phyloP scores from a whole-genome alignment of 2,329 filamentous ascomycete genomes.

The Colletotrichum lini region DNA sequence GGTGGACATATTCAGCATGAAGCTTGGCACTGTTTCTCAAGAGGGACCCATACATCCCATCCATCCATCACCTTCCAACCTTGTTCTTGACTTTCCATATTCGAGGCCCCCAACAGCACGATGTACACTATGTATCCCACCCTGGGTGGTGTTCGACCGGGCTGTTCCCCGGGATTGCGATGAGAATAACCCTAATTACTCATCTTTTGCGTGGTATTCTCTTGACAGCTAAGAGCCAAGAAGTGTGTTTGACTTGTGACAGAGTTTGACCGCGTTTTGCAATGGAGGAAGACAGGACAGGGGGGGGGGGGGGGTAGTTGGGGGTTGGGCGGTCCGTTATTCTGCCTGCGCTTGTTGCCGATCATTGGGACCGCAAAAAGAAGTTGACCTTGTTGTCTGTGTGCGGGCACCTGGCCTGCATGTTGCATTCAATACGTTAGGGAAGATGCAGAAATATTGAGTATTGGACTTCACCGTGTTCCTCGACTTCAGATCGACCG shows the following conservation, averaged over 20 bases:
- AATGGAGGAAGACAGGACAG: neutral
- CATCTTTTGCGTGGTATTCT: no score
- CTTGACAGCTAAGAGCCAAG: no score
- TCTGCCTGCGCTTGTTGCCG: neutral
- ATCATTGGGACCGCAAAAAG: conserved; percentile 5
- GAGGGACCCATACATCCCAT: neutral
- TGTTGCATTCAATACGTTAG: no score
- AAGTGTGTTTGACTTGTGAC: neutral
- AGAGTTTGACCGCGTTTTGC: conserved; percentile 30
- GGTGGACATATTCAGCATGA: no score
- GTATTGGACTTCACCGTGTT: no score
- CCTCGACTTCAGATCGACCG: no score
- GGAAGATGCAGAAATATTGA: no score
- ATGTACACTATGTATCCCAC: no score
- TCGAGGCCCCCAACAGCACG: neutral
- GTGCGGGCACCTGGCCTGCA: no score
- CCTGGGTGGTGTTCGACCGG: neutral
- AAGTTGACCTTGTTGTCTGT: no score
- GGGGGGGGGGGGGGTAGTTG: neutral
- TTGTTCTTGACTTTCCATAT: neutral
- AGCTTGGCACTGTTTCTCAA: neutral
- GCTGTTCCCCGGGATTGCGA: conserved; percentile 2
- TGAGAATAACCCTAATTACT: neutral
- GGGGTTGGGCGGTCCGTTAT: neutral
- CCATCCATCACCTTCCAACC: neutral